These are phyloP conservation scores for Phytopythium litorale DNA, from an alignment of 352 stramenopile species.

Conservation along the genomic window DNA sequence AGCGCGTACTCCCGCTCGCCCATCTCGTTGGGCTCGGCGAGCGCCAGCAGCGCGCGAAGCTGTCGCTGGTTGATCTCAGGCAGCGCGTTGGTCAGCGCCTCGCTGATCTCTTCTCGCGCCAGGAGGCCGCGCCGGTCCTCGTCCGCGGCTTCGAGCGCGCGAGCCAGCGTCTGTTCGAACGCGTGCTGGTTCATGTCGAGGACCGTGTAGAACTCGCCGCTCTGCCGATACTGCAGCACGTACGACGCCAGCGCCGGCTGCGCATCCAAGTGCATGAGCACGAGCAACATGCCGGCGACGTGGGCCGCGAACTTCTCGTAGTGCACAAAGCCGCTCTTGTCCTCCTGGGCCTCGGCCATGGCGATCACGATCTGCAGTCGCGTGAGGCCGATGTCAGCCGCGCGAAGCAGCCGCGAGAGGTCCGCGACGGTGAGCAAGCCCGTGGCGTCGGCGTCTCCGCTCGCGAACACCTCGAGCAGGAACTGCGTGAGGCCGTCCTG, in stretches of 20 bases:
- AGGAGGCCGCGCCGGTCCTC: constrained; percentile 55
- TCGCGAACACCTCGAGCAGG: constrained; percentile 71
- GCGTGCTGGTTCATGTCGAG: constrained; percentile 78
- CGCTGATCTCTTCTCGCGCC: constrained; percentile 45
- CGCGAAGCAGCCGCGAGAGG: constrained; percentile 50
- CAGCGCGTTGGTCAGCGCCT: constrained; percentile 59
- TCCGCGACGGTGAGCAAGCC: constrained; percentile 59
- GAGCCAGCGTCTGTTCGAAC: constrained; percentile 69
- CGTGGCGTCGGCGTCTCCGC: constrained; percentile 55
- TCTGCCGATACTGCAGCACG: constrained; percentile 64
- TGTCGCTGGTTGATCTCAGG: constrained; percentile 59
- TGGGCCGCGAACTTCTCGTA: constrained; percentile 71
- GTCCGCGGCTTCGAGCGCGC: constrained; percentile 61
- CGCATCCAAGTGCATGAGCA: constrained; percentile 61
- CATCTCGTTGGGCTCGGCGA: constrained; percentile 63
- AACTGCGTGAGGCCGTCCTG: constrained; percentile 68
- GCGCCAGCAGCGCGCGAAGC: constrained; percentile 54
- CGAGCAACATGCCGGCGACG: constrained; percentile 64
- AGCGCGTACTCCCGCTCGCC: constrained; percentile 70
- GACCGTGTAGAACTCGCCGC: constrained; percentile 72
- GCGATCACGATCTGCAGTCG: constrained; percentile 68
- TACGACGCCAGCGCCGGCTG: constrained; percentile 57
- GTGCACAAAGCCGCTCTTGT: constrained; percentile 70
- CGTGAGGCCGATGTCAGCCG: constrained; percentile 68
- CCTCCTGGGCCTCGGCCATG: constrained; percentile 67